Evolutionary conservation across 129 eudicot species (phyloP).

Genomic region (Solidago caesia): DNA sequence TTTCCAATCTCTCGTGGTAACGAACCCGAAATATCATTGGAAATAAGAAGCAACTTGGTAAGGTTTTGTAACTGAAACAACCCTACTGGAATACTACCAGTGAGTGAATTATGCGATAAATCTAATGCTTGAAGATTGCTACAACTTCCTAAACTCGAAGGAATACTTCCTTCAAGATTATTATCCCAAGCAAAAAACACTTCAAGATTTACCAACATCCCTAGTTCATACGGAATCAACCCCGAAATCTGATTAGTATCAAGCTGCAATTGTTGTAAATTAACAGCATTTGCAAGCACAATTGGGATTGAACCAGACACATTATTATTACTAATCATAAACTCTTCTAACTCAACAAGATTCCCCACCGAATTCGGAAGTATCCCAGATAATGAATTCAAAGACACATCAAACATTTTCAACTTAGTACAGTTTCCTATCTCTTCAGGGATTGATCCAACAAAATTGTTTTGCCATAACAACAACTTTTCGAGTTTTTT

Average conservation of each 20-base stretch:
- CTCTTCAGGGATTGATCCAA: slow-evolving; percentile 60
- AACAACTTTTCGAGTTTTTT: slow-evolving; percentile 51
- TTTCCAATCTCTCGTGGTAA: slow-evolving; percentile 58
- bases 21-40: slow-evolving; percentile 63
- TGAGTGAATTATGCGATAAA: slow-evolving; percentile 66
- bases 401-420: slow-evolving; percentile 52
- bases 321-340: slow-evolving; percentile 67
- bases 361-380: slow-evolving; percentile 56
- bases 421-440: slow-evolving; percentile 64
- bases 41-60: slow-evolving; percentile 60
- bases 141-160: slow-evolving; percentile 57
- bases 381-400: slow-evolving; percentile 57
- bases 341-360: slow-evolving; percentile 51
- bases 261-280: slow-evolving; percentile 58
- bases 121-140: slow-evolving; percentile 58
- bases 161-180: slow-evolving; percentile 64
- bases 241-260: slow-evolving; percentile 71
- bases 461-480: slow-evolving; percentile 61
- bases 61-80: slow-evolving; percentile 57
- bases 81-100: slow-evolving; percentile 60
- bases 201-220: slow-evolving; percentile 39
- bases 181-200: slow-evolving; percentile 75
- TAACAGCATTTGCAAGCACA: slow-evolving; percentile 48
- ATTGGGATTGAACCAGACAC: slow-evolving; percentile 58
- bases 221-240: slow-evolving; percentile 50